Conservation (phyloP, 2,329 filamentous ascomycete species). For the Rutstroemia sp. region DNA sequence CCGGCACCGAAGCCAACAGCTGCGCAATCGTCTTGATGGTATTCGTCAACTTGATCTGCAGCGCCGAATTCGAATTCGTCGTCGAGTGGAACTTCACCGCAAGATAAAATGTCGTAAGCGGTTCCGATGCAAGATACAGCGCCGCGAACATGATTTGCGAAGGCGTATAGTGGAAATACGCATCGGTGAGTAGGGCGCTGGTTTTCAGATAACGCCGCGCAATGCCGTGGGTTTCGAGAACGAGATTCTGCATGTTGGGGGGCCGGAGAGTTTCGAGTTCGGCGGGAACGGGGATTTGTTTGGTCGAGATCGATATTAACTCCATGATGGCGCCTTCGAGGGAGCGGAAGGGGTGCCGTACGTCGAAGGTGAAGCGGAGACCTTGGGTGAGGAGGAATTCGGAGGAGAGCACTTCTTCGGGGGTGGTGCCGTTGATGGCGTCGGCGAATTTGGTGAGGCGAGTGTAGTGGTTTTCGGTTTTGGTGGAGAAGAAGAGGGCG, state of each 20-base stretch:
- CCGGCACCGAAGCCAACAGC: slow-evolving; percentile 3
- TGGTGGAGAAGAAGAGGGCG: slow-evolving; percentile 86
- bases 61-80: neutral
- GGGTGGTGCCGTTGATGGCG: slow-evolving; percentile 61
- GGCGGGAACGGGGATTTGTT: neutral
- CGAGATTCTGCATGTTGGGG: slow-evolving; percentile 32
- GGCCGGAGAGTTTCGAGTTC: slow-evolving; percentile 10
- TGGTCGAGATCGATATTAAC: slow-evolving; percentile 35
- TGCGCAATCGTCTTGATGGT: neutral
- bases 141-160: slow-evolving; percentile 89
- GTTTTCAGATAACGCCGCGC: slow-evolving; percentile 70
- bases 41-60: neutral
- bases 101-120: slow-evolving; percentile 37
- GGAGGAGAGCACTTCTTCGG: slow-evolving; percentile 79
- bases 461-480: slow-evolving; percentile 75
- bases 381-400: slow-evolving; percentile 92
- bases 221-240: slow-evolving; percentile 59
- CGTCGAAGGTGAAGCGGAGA: slow-evolving; percentile 86
- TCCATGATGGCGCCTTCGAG: slow-evolving; percentile 85
- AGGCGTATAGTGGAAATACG: slow-evolving; percentile 94
- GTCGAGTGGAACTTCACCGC: slow-evolving; percentile 22
- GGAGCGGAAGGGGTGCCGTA: slow-evolving; percentile 82
- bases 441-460: slow-evolving; percentile 55
- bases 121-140: slow-evolving; percentile 65
- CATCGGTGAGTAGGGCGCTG: slow-evolving; percentile 80